A percentile compares a stretch with the other conserved stretches of the same genome.
Conservation (phyloP, 768 basidiomycete species). For the Dioszegia crocea region DNA sequence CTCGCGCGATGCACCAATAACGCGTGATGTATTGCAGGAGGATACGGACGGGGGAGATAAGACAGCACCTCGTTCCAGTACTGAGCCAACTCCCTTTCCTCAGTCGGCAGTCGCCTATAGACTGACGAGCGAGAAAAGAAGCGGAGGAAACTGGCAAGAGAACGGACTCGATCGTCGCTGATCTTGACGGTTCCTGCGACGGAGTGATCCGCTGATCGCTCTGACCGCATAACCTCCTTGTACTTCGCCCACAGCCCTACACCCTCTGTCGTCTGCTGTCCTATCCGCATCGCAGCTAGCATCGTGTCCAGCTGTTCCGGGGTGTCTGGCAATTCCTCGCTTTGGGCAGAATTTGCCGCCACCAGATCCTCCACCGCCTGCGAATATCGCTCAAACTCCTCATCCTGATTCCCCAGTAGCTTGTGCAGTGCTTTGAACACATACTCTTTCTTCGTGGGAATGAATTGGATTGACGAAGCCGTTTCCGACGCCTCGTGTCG, state of each 20-base stretch:
- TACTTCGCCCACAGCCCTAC: slow-evolving; percentile 4
- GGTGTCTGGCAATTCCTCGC: not conserved
- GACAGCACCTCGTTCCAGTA: slow-evolving; percentile 9
- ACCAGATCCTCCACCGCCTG: slow-evolving; percentile 1
- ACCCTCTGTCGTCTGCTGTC: not conserved
- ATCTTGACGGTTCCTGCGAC: not conserved
- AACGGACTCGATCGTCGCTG: not conserved
- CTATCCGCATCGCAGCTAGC: slow-evolving; percentile 4
- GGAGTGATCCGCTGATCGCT: too few relatives aligned
- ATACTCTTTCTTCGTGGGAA: not conserved
- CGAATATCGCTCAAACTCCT: not conserved
- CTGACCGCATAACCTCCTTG: not conserved
- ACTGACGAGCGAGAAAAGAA: slow-evolving; percentile 1
- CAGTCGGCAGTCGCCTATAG: not conserved
- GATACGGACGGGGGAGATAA: slow-evolving; percentile 7
- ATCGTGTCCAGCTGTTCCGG: slow-evolving; percentile 5
- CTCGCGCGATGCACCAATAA: slow-evolving; percentile 4
- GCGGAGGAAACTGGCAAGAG: not conserved
- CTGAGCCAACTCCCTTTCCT: not conserved
- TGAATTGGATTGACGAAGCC: not conserved
- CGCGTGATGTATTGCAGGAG: slow-evolving; percentile 5
- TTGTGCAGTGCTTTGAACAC: not conserved
- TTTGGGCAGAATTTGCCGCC: not conserved
- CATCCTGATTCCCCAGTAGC: not conserved
- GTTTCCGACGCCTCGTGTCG: not conserved